Percentiles rank a stretch among this genome's conserved stretches.
These are phyloP conservation scores for Aspergillus sp. DNA, from an alignment of 2,329 filamentous ascomycete genomes.

Conservation along the genomic window DNA sequence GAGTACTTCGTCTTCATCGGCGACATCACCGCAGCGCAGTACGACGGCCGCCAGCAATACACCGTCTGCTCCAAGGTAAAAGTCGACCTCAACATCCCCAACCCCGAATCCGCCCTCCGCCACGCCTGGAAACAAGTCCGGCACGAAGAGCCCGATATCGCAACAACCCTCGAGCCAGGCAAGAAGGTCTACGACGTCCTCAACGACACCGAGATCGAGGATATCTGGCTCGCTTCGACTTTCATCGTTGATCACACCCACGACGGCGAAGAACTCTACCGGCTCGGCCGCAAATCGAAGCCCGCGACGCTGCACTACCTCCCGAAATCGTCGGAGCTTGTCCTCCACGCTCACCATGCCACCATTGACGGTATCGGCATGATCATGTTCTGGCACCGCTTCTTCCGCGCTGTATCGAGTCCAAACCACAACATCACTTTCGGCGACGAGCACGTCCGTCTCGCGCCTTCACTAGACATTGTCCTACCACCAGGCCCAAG, in stretches of 20 bases:
- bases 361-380: neutral
- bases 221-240: neutral
- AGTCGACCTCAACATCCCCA: neutral
- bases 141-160: neutral
- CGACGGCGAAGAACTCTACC: neutral
- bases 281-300: neutral
- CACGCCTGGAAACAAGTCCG: slow-evolving; percentile 1
- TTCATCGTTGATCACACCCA: neutral
- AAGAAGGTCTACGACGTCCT: slow-evolving; percentile 2
- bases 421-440: neutral
- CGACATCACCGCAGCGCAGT: neutral
- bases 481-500: neutral
- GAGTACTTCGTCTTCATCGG: neutral
- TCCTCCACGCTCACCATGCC: slow-evolving; percentile 1
- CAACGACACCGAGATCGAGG: neutral
- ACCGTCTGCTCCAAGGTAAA: neutral
- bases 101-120: neutral
- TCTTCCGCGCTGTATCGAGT: neutral
- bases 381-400: neutral
- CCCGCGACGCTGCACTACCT: slow-evolving; percentile 6
- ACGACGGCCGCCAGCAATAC: neutral
- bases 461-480: neutral
- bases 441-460: neutral
- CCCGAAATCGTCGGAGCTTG: neutral
- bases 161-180: neutral